Base-by-base conservation (phyloP, 179 eudicot species). In the Silene vulgaris region DNA sequence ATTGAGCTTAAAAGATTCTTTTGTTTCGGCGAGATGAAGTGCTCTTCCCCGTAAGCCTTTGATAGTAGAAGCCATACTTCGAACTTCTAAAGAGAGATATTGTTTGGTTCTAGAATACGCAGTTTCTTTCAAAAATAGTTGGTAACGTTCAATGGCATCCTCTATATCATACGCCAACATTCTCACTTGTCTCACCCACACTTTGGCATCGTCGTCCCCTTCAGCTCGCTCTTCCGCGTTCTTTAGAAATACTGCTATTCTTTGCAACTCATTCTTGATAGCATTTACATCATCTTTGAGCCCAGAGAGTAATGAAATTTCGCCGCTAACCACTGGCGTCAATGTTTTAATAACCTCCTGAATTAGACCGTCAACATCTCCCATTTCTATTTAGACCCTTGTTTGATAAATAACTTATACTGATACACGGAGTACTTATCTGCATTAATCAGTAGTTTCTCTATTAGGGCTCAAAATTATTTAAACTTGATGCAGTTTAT, bases 101-200 rank as follows among this genome's bases (percentile, higher is more conserved):
- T 70, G n/a, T 19, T 0, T 63, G n/a, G 60, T 5, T 43, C 5
- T 35, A 56, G 60, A 35, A 26, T 54, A 20, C 0, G 4, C 0
- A 29, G 8, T 14, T 66, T 66, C 56, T 65, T 59, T 72, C 1
- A 72, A 14, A 16, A 3, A 68, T 26, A 76, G 61, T 0, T 35
- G 50, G 37, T 56, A 76, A n/a, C 74, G 74, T 26, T 80, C 79
- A 29, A 80, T 66, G n/a, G 74, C 74, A n/a, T 80, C 83, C 40
- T 76, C 79, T 23, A 80, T 76, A 7, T 80, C 74, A 66, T 72
- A 43, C 66, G 76, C 79, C 43, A 80, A 43, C 20, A 30, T 21
- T 72, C 79, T 65, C 0, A 80, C 83, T 43, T 20, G 45, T n/a
- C 54, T 59, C 64, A 80, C 74, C 83, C 83, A 80, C 11, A 28